Percentiles rank a stretch among this genome's conserved stretches.
Evolutionary conservation across 495 filamentous ascomycete genomes (phyloP).

Genomic region (Hamigera avellanea): DNA sequence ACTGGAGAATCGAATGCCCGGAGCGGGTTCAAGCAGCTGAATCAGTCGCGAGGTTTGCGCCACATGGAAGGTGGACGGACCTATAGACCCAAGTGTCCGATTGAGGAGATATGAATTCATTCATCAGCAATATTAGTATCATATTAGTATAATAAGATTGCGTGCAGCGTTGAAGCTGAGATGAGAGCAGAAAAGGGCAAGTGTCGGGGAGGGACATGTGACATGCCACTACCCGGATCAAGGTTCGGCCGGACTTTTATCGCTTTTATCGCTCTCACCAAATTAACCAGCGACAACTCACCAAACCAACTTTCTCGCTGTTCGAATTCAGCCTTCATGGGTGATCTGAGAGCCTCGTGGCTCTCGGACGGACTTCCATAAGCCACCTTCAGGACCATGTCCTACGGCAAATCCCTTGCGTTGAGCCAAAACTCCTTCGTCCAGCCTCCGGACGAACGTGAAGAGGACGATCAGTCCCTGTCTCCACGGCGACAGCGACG

Average conservation of each 20-base stretch:
- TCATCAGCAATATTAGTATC: conserved; percentile 40
- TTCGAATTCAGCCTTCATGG: too few relatives aligned
- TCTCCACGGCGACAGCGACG: conserved; percentile 12
- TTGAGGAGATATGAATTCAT: conserved; percentile 76
- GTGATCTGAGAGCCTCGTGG: too few relatives aligned
- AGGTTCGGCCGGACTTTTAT: too few relatives aligned
- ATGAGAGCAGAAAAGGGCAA: too few relatives aligned
- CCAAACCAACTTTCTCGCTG: too few relatives aligned
- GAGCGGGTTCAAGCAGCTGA: conserved; percentile 47
- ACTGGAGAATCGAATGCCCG: conserved; percentile 56
- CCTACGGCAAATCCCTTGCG: conserved; percentile 10
- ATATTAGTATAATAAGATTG: too few relatives aligned
- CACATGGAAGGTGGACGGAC: conserved; percentile 47
- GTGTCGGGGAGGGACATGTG: too few relatives aligned
- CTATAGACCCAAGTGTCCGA: conserved; percentile 53
- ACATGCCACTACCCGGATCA: too few relatives aligned
- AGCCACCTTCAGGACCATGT: conserved; percentile 12
- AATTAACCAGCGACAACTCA: too few relatives aligned
- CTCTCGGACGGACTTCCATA: too few relatives aligned
- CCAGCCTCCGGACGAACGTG: conserved; percentile 6
- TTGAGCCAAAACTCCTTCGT: conserved; percentile 12
- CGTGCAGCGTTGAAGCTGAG: too few relatives aligned
- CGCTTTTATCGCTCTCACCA: too few relatives aligned
- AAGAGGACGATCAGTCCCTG: not conserved
- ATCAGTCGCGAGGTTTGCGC: conserved; percentile 51